Conservation (phyloP, 805 yeast species). For the Pichia gijzeniarum region DNA sequence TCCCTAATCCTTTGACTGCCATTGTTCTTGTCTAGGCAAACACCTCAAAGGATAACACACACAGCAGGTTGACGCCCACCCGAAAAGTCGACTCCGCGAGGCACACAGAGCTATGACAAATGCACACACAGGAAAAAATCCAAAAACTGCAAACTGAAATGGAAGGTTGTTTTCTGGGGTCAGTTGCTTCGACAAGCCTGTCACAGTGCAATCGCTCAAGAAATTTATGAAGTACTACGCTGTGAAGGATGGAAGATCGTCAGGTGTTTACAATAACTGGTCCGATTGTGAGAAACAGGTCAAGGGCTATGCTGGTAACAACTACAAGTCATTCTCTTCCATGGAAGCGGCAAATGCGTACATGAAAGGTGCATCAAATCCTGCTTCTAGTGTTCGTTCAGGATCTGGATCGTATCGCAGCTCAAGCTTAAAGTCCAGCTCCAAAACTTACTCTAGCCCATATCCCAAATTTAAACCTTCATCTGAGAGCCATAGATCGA, state of each 20-base stretch:
- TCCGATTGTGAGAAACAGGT: constrained; percentile 45
- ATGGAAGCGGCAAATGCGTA: constrained; percentile 44
- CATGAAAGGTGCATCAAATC: constrained; percentile 17
- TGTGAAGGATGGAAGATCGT: constrained; percentile 43
- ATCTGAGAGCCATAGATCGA: too few relatives aligned
- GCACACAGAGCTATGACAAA: too few relatives aligned
- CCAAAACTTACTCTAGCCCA: neutral
- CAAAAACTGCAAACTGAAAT: too few relatives aligned
- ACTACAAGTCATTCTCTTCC: constrained; percentile 48
- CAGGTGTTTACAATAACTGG: constrained; percentile 63
- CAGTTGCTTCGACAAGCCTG: neutral
- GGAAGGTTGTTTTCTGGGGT: too few relatives aligned
- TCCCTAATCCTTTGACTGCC: constrained; percentile 82
- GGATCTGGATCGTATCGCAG: neutral
- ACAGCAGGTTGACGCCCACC: too few relatives aligned
- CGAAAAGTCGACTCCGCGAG: too few relatives aligned
- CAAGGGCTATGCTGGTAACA: constrained; percentile 49
- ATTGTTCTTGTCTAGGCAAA: too few relatives aligned
- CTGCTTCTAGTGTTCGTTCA: too few relatives aligned
- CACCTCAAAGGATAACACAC: too few relatives aligned
- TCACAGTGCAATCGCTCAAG: neutral
- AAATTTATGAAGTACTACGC: constrained; percentile 36
- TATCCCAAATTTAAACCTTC: neutral
- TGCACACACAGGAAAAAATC: too few relatives aligned
- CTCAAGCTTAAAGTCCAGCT: neutral